phyloP scores from a whole-genome alignment of 2,329 filamentous ascomycete species.

The Botrytis byssoidea region DNA sequence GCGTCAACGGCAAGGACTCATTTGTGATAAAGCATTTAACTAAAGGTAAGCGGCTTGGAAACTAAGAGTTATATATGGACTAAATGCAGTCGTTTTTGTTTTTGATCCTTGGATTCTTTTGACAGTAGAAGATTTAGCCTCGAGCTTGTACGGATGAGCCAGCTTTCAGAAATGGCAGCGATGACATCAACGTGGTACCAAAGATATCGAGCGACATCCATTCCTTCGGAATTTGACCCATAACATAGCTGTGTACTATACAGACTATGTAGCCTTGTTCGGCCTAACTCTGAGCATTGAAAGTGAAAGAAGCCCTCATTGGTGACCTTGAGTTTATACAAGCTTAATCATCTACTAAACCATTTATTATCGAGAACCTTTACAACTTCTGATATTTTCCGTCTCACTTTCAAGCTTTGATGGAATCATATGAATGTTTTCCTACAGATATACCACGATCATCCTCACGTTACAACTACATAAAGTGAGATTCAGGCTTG shows the following conservation, averaged over 20 bases:
- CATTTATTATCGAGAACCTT: background rate
- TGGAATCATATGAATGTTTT: background rate
- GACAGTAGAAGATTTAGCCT: background rate
- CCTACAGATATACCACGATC: background rate
- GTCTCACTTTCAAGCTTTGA: background rate
- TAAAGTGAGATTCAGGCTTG: background rate
- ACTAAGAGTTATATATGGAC: too few relatives aligned
- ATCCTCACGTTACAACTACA: background rate
- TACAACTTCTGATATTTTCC: background rate
- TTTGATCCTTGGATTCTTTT: too few relatives aligned
- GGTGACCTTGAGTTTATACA: background rate
- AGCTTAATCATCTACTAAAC: background rate
- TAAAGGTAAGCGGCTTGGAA: accelerated
- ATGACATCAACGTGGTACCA: accelerated
- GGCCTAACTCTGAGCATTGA: background rate
- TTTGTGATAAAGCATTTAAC: background rate
- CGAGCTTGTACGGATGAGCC: background rate
- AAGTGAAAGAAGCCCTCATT: background rate
- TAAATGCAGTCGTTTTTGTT: too few relatives aligned
- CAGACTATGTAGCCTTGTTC: background rate
- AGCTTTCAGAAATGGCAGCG: background rate
- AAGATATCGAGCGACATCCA: too few relatives aligned
- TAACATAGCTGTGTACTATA: background rate
- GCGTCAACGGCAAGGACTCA: too few relatives aligned
- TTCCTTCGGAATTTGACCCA: accelerated